Conservation (phyloP, 169 alveolate genomes). For the Perkinsus chesapeaki region DNA sequence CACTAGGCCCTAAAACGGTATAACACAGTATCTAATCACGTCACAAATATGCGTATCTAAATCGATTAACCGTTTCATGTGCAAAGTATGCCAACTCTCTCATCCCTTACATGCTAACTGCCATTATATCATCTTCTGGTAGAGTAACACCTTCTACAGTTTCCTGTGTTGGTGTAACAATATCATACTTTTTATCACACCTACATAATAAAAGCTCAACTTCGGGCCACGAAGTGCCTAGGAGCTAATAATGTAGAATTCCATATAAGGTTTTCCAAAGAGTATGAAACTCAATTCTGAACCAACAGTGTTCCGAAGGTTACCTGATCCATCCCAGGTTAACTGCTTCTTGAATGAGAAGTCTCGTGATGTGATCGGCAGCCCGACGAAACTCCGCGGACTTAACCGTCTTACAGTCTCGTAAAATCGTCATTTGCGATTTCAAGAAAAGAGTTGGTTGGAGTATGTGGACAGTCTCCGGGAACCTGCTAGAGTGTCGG, state of each 20-base stretch:
- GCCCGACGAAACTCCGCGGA: not conserved
- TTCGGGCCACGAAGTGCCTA: too few species aligned
- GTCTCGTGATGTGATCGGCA: slow-evolving; percentile 38
- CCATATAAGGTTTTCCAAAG: too few species aligned
- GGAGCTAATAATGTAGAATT: too few species aligned
- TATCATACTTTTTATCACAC: not conserved
- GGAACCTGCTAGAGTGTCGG: too few species aligned
- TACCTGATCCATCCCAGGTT: slow-evolving; percentile 3
- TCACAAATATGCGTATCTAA: too few species aligned
- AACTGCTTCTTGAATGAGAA: slow-evolving; percentile 38
- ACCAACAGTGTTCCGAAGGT: not conserved
- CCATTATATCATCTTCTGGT: not conserved
- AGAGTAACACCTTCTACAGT: not conserved
- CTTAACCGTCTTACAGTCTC: not conserved
- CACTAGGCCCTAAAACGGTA: too few species aligned
- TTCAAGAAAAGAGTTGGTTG: not conserved
- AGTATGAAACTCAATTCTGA: not conserved
- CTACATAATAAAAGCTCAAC: too few species aligned
- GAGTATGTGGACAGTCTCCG: not conserved
- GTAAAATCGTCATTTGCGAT: not conserved
- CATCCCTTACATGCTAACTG: not conserved
- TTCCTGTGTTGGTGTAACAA: not conserved
- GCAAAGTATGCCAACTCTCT: too few species aligned
- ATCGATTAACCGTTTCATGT: too few species aligned
- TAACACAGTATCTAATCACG: too few species aligned